Evolutionary conservation across 345 rosid species (phyloP).

Genomic region (Anastatica hierochuntica): DNA sequence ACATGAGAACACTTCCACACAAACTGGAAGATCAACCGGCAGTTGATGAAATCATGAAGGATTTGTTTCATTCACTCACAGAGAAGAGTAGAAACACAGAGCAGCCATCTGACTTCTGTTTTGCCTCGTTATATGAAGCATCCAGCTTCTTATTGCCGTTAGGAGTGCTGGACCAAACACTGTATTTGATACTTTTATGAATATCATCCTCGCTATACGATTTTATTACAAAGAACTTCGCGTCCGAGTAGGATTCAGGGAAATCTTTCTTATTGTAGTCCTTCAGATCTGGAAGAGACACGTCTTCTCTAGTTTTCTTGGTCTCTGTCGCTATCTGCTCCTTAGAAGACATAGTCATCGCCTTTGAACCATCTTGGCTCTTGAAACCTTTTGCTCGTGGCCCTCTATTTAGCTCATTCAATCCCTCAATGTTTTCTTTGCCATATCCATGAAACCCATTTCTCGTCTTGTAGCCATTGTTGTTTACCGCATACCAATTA

Average conservation of each 20-base stretch:
- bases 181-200: slow-evolving; percentile 73
- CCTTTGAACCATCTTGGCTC: slow-evolving; percentile 29
- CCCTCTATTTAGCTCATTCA: slow-evolving; percentile 70
- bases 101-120: slow-evolving; percentile 38
- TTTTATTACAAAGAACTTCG: slow-evolving; percentile 59
- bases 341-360: not conserved
- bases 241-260: slow-evolving; percentile 41
- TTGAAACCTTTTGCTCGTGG: slow-evolving; percentile 64
- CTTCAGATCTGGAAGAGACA: slow-evolving; percentile 28
- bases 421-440: slow-evolving; percentile 57
- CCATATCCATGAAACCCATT: slow-evolving; percentile 34
- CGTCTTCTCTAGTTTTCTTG: slow-evolving; percentile 29
- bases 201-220: slow-evolving; percentile 80
- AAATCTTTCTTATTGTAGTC: slow-evolving; percentile 48
- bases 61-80: slow-evolving; percentile 31
- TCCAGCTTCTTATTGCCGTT: slow-evolving; percentile 75
- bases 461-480: slow-evolving; percentile 31
- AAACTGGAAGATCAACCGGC: too few species aligned
- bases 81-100: slow-evolving; percentile 68
- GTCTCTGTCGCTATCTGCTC: slow-evolving; percentile 8
- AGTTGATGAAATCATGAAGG: not conserved
- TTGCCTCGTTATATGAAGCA: slow-evolving; percentile 49
- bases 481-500: slow-evolving; percentile 45
- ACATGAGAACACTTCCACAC: not conserved
- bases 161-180: slow-evolving; percentile 74